Evolutionary conservation across 179 eudicot genomes (phyloP).

Genomic region (Monotropa hypopitys): DNA sequence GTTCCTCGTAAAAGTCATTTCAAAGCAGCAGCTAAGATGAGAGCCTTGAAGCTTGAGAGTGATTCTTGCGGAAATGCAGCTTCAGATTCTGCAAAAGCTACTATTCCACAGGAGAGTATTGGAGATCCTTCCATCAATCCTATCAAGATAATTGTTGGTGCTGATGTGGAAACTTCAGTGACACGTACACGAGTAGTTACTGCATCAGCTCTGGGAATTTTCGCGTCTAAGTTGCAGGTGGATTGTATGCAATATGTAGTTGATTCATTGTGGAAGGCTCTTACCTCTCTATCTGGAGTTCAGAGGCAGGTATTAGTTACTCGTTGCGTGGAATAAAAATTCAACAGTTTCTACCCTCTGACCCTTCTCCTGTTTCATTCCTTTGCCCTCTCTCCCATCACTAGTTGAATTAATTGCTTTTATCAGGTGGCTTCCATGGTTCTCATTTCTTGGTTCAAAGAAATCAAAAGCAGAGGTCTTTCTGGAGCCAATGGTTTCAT

Average conservation of each 20-base stretch:
- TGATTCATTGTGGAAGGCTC: slow-evolving; percentile 74
- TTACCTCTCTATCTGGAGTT: slow-evolving; percentile 75
- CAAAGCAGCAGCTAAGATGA: slow-evolving; percentile 78
- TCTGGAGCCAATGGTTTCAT: slow-evolving; percentile 24
- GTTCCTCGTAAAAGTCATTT: slow-evolving; percentile 78
- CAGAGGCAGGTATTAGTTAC: slow-evolving; percentile 63
- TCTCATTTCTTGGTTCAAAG: slow-evolving; percentile 85
- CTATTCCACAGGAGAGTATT: slow-evolving; percentile 32
- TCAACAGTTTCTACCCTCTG: not conserved
- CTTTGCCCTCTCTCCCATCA: not conserved
- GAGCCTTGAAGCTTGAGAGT: slow-evolving; percentile 62
- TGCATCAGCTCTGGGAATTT: slow-evolving; percentile 68
- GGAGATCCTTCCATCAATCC: slow-evolving; percentile 44
- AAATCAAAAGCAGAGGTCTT: slow-evolving; percentile 29
- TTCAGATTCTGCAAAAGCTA: slow-evolving; percentile 32
- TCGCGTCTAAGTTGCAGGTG: slow-evolving; percentile 70
- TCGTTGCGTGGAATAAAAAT: not conserved
- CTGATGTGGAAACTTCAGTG: slow-evolving; percentile 80
- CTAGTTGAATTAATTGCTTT: not conserved
- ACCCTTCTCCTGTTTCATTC: not conserved
- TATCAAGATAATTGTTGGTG: slow-evolving; percentile 73
- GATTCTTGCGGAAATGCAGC: slow-evolving; percentile 25
- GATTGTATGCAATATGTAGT: slow-evolving; percentile 42
- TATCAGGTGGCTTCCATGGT: slow-evolving; percentile 76
- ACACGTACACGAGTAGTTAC: slow-evolving; percentile 79